phyloP scores from a whole-genome alignment of 257 asterid genomes.

The Paraleonurus japonicus region DNA sequence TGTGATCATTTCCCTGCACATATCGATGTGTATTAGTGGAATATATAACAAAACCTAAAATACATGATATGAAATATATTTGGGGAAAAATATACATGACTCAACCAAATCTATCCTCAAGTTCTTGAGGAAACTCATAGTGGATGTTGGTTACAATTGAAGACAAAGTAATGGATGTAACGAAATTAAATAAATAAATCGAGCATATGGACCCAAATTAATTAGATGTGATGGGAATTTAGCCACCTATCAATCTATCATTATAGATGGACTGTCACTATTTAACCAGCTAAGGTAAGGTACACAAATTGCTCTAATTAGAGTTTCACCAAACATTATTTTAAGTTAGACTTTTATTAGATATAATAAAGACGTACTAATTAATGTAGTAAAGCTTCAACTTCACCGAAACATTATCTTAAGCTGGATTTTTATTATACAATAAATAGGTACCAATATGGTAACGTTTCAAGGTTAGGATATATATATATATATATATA shows the following conservation, averaged over 20 bases:
- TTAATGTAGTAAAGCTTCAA: background rate
- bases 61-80: no score
- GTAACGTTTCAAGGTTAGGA: background rate
- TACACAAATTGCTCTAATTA: background rate
- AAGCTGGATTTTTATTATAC: background rate
- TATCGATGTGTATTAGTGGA: no score
- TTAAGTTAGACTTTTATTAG: background rate
- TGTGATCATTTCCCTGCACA: no score
- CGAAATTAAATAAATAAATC: background rate
- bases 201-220: conserved; percentile 14
- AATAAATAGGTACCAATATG: background rate
- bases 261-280: conserved; percentile 27
- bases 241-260: conserved; percentile 20
- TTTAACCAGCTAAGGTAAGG: conserved; percentile 27
- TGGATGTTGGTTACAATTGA: background rate
- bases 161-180: background rate
- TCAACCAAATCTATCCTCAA: no score
- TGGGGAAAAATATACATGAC: no score
- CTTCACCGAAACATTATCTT: conserved; percentile 20
- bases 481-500: no score
- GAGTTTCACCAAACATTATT: conserved; percentile 19
- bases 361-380: background rate
- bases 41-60: no score
- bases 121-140: no score
- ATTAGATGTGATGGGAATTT: conserved; percentile 19